Conservation (phyloP, 208 protist species). For the Crithidia thermophila region DNA sequence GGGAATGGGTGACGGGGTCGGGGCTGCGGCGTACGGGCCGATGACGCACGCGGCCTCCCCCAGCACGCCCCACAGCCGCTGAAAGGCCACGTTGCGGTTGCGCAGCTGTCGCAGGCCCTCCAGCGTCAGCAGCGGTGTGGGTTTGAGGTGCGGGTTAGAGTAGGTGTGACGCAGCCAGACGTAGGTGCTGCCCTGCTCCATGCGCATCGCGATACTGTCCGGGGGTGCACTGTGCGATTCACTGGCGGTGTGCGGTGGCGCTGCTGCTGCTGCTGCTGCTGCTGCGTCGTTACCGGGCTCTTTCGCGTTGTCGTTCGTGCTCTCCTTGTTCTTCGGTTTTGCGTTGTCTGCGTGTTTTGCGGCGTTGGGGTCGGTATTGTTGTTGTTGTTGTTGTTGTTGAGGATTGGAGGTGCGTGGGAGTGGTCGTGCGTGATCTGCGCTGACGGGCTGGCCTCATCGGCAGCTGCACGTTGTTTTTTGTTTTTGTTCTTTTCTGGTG, state of each 20-base stretch:
- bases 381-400: too few species aligned
- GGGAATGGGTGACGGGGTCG: not conserved
- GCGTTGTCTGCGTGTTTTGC: too few species aligned
- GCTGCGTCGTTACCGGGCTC: not conserved
- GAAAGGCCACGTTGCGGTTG: slow-evolving; percentile 4
- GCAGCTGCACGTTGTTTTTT: too few species aligned
- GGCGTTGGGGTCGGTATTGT: too few species aligned
- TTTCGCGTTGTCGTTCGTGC: not conserved
- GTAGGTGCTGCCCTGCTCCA: slow-evolving; percentile 29
- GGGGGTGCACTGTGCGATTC: not conserved
- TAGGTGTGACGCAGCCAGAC: slow-evolving; percentile 31
- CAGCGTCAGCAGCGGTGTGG: slow-evolving; percentile 14
- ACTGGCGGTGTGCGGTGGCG: not conserved
- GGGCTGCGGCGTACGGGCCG: slow-evolving; percentile 11
- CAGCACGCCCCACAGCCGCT: slow-evolving; percentile 14
- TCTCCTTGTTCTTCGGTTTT: not conserved
- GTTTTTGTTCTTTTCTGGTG: too few species aligned
- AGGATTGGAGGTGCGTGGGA: too few species aligned
- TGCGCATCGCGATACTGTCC: not conserved
- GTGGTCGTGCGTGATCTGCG: too few species aligned
- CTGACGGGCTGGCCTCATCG: too few species aligned
- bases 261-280: not conserved
- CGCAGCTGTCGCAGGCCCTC: not conserved
- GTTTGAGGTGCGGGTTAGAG: slow-evolving; percentile 16
- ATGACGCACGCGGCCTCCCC: slow-evolving; percentile 19